A percentile compares a stretch with the other conserved stretches of the same genome.
Evolutionary conservation across 768 basidiomycete species (phyloP).

Genomic region (Leccinum aurantiacum): DNA sequence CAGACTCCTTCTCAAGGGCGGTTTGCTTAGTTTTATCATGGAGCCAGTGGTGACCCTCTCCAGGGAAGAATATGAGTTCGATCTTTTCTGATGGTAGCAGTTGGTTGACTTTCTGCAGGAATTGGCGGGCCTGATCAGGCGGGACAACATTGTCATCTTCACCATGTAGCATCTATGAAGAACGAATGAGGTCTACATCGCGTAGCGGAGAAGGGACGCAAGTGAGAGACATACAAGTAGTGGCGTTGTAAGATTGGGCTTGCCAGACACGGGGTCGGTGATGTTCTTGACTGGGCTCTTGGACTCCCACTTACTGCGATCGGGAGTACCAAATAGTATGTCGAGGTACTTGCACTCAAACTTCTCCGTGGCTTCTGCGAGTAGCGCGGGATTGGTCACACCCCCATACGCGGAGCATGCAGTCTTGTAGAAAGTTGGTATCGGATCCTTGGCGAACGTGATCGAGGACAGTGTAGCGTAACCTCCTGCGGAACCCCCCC

Average conservation of each 20-base stretch:
- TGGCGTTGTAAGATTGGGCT: background rate
- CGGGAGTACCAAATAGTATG: slow-evolving; percentile 54
- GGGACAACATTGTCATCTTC: slow-evolving; percentile 58
- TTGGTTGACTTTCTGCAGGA: slow-evolving; percentile 1
- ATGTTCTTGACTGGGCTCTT: slow-evolving; percentile 21
- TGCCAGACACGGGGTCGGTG: background rate
- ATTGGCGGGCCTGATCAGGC: slow-evolving; percentile 47
- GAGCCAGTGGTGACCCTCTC: slow-evolving; percentile 42
- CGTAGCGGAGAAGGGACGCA: no score
- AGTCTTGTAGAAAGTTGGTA: slow-evolving; percentile 47
- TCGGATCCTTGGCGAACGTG: slow-evolving; percentile 55
- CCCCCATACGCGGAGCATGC: slow-evolving; percentile 60
- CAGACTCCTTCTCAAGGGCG: slow-evolving; percentile 32
- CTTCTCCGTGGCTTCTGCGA: slow-evolving; percentile 29
- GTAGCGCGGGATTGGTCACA: slow-evolving; percentile 55
- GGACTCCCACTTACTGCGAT: slow-evolving; percentile 20
- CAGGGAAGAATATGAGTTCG: slow-evolving; percentile 39
- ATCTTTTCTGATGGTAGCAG: slow-evolving; percentile 12
- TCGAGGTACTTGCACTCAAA: slow-evolving; percentile 27
- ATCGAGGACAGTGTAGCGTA: slow-evolving; percentile 56
- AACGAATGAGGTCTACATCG: background rate
- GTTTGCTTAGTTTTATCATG: slow-evolving; percentile 30
- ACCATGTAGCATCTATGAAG: slow-evolving; percentile 24
- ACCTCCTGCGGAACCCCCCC: slow-evolving; percentile 50
- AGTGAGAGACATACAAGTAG: slow-evolving; percentile 48